Base-by-base conservation (phyloP, 2,329 filamentous ascomycete genomes). In the Stagonosporopsis cucurbitacearum region DNA sequence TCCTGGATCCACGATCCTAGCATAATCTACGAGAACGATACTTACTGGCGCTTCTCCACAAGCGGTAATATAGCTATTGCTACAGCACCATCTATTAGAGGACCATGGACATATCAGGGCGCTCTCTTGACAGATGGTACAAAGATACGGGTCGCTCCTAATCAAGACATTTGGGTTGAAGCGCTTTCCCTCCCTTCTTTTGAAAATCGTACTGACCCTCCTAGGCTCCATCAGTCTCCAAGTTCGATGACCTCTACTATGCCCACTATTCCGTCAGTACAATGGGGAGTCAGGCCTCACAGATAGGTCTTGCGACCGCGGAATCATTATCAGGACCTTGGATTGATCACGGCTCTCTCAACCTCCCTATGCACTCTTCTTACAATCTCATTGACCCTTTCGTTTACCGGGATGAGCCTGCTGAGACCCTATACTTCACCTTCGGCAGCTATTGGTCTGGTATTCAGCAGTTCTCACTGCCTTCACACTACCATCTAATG, bases 371-470 rank as follows among this genome's bases (percentile, higher is more conserved):
- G 4, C 72, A 86, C 43, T 12, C 56, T 0, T 64, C 63, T 1
- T 72, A 66, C 44, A 80, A 81, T 46, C 74, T 78, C 33, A 80
- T 91, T 65, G 88, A 80, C 54, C 71, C 75, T 2, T 74, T 76
- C 50, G 56, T 80, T 23, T 78, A 82, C 58, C 65, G 69, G 32
- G 71, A 71, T 26, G 49, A 72, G 70, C 13, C 51, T 1, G 43
- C 42, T 1, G 45, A 33, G 2, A 48, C 60, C 0, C 79, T 80
- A 26, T 79, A 80, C 50, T 74, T 86, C 64, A 86, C 80, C 53
- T 90, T 89, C 58, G 88, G 88, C 19, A 86, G 83, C 22, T 90
- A 86, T 78, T 91, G 87, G 86, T 71, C 77, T 4, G 83, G 85
- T 63, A 82, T 90, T 57, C 87, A 84, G 73, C 86, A 88, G 66